Base-by-base conservation (phyloP, 768 basidiomycete species). In the Pulveroboletus sp. region DNA sequence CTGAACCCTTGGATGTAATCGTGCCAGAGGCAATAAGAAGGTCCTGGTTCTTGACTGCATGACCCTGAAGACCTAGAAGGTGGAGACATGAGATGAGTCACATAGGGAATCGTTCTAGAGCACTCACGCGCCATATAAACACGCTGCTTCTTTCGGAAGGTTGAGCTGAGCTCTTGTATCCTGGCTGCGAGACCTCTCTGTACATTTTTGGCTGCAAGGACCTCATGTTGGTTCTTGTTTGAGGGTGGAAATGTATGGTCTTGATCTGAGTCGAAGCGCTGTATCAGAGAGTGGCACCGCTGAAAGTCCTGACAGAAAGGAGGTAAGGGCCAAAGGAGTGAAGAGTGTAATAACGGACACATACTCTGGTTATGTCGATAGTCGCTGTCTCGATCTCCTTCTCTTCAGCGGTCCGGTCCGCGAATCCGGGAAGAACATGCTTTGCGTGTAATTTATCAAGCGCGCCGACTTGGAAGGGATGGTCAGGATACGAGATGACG, bases 31-130 rank as follows among this genome's bases (percentile, higher is more conserved):
- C 93, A 58, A 93, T 78, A 53, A 97, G 78, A 36, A 96, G 74
- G 74, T 96, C 93, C 71, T 93, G 91, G 65, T 94, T 95, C 72
- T 95, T 96, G 68, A 92, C 93, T 66, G 94, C 92, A 74, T 98
- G 94, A 54, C 96, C 96, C 75, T 95, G 92, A 38, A 98, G 76
- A 67, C 88, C 95, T 96, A 66, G 41, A 51, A 43, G 43, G 51
- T 17, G 45, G 51, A 54, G 36, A 41, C 53, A 55, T 61, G 58
- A 26, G 39, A 50, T 56, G 57, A 46, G 48, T 51, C 41, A 39
- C 17, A 45, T 17, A 21, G n/a, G 42, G 31, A 28, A 17, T 21
- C 40, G 47, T 43, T 42, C 38, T 33, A 32, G 46, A 51, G 37
- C 26, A 79, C 94, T 71, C 66, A 95, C 96, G 94, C 72, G 96